Percentiles rank a stretch among this genome's conserved stretches.
Evolutionary conservation across 2,329 filamentous ascomycete genomes (phyloP).

Genomic region (Neopestalotiopsis rosae): DNA sequence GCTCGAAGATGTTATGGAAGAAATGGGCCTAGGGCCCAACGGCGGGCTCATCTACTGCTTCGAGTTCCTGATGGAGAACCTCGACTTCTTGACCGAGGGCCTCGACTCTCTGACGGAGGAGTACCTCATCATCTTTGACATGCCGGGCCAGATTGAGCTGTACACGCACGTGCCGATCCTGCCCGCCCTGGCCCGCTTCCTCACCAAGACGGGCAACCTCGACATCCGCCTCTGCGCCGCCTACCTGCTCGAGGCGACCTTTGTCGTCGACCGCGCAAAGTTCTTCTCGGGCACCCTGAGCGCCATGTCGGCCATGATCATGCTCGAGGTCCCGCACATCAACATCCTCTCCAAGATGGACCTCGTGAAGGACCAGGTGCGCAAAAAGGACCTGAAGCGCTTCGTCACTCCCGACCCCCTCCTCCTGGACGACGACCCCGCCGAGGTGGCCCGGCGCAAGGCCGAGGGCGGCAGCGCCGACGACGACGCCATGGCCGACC

Average conservation of each 20-base stretch:
- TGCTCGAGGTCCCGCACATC: conserved; percentile 95
- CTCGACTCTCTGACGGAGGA: conserved; percentile 85
- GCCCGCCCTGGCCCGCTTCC: conserved; percentile 80
- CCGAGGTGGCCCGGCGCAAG: conserved; percentile 51
- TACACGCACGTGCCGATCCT: conserved; percentile 97
- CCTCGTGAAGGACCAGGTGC: conserved; percentile 86
- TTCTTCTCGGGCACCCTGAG: conserved; percentile 96
- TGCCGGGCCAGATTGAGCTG: conserved; percentile 98
- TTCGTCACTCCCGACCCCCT: conserved; percentile 87
- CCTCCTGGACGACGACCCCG: conserved; percentile 80
- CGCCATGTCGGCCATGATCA: conserved; percentile 98
- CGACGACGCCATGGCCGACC: conserved; percentile 61
- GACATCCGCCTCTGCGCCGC: conserved; percentile 92
- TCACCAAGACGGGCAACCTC: conserved; percentile 78
- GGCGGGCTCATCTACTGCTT: conserved; percentile 78
- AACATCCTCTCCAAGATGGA: conserved; percentile 99
- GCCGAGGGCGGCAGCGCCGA: conserved; percentile 45
- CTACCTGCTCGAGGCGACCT: conserved; percentile 94
- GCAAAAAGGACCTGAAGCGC: conserved; percentile 84
- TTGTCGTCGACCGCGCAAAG: conserved; percentile 93
- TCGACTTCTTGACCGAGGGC: conserved; percentile 72
- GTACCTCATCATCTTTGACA: conserved; percentile 97
- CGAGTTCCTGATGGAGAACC: conserved; percentile 77
- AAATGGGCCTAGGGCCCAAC: conserved; percentile 70
- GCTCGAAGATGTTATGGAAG: conserved; percentile 84